These are phyloP conservation scores for Trichoderma sp. DNA, from an alignment of 2,329 filamentous ascomycete species.

Conservation along the genomic window DNA sequence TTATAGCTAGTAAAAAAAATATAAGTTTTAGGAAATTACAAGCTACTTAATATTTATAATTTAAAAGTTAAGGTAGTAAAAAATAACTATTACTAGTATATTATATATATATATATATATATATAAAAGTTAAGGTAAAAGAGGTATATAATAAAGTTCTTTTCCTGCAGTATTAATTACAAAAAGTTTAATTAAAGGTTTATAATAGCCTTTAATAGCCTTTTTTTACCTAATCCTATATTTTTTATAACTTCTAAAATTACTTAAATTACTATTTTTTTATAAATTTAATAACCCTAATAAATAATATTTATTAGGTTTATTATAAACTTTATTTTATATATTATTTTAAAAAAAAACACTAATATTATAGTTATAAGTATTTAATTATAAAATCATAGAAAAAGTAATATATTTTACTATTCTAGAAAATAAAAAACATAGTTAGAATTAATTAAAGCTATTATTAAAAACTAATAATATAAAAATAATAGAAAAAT, in stretches of 20 bases:
- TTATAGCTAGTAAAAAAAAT: not conserved
- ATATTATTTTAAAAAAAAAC: not conserved
- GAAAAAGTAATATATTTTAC: not conserved
- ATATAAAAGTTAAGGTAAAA: constrained; percentile 10
- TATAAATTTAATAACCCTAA: not conserved
- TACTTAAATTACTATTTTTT: no score
- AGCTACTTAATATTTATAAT: constrained; percentile 11
- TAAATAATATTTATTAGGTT: not conserved
- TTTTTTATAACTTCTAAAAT: no score
- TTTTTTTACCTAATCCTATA: no score
- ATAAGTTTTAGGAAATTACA: not conserved
- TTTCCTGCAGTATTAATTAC: not conserved
- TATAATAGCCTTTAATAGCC: no score
- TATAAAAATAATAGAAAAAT: not conserved
- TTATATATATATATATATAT: not conserved
- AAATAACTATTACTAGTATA: not conserved
- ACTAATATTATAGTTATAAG: not conserved
- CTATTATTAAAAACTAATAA: not conserved
- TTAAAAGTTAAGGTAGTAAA: not conserved
- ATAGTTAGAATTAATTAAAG: not conserved
- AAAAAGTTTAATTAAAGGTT: not conserved
- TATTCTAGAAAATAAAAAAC: not conserved
- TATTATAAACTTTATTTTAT: not conserved
- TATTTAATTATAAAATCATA: not conserved
- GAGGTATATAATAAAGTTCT: not conserved